These are phyloP conservation scores for Magnusiomyces tetraspermus DNA, from an alignment of 1,139 yeast species.

Conservation along the genomic window DNA sequence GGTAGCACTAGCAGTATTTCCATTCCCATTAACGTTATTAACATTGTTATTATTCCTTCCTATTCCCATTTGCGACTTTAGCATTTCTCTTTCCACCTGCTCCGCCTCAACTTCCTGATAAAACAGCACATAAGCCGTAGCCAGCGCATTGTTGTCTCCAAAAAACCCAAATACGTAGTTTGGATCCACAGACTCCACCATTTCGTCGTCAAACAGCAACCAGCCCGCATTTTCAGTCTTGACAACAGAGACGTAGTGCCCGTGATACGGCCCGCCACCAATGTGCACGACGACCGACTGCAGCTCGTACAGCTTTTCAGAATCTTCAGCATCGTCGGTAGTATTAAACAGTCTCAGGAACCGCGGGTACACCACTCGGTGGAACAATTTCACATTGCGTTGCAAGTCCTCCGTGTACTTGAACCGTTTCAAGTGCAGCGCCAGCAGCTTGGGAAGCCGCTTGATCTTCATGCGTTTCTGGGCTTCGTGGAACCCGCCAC, in stretches of 20 bases:
- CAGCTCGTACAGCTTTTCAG: constrained; percentile 62
- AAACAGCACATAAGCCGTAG: constrained; percentile 84
- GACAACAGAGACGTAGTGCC: constrained; percentile 84
- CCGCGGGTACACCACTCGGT: constrained; percentile 73
- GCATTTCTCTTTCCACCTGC: constrained; percentile 10
- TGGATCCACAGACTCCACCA: constrained; percentile 83
- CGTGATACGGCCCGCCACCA: constrained; percentile 97
- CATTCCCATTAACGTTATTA: too few species aligned
- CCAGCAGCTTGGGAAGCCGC: constrained; percentile 65
- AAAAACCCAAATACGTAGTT: constrained; percentile 74
- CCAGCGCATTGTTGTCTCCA: constrained; percentile 82
- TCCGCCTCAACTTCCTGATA: constrained; percentile 39
- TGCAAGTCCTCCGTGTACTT: constrained; percentile 80
- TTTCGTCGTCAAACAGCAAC: constrained; percentile 91
- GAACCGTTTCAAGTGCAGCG: constrained; percentile 82
- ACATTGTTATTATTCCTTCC: too few species aligned
- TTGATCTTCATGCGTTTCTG: constrained; percentile 82
- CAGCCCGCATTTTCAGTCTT: constrained; percentile 75
- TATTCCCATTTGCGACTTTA: constrained; percentile 9
- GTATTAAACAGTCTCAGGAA: constrained; percentile 67
- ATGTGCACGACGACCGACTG: constrained; percentile 85
- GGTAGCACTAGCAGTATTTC: too few species aligned
- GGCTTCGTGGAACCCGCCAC: constrained; percentile 90
- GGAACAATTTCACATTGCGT: constrained; percentile 76
- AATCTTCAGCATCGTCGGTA: constrained; percentile 43